Evolutionary conservation across 1,139 yeast genomes (phyloP).

Genomic region (Suhomyces ambrosiae): DNA sequence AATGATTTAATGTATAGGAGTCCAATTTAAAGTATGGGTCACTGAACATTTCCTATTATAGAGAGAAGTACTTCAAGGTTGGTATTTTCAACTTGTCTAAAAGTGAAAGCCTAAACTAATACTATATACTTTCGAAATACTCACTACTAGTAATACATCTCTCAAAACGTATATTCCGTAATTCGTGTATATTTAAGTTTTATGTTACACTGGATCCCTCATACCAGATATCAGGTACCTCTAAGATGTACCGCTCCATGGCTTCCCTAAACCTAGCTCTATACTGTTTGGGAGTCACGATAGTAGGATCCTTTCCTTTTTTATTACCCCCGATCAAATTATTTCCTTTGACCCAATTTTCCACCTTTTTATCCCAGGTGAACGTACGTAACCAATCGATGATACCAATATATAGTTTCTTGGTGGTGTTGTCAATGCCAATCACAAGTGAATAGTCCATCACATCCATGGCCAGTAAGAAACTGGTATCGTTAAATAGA

Average conservation of each 20-base stretch:
- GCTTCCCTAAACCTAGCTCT: slow-evolving; percentile 94
- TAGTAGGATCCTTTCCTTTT: slow-evolving; percentile 93
- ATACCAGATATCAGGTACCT: slow-evolving; percentile 92
- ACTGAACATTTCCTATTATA: too few species aligned
- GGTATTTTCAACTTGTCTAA: too few species aligned
- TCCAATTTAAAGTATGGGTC: too few species aligned
- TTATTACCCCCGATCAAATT: slow-evolving; percentile 79
- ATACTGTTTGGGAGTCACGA: slow-evolving; percentile 94
- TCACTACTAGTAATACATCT: too few species aligned
- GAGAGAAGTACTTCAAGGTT: too few species aligned
- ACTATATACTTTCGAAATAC: too few species aligned
- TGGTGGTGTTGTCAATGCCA: slow-evolving; percentile 76
- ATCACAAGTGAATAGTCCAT: slow-evolving; percentile 97
- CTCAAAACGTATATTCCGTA: too few species aligned
- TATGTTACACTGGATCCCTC: slow-evolving; percentile 30
- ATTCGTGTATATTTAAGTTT: too few species aligned
- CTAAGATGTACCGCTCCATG: slow-evolving; percentile 91
- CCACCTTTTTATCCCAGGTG: slow-evolving; percentile 98
- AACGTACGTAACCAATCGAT: slow-evolving; percentile 94
- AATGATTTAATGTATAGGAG: too few species aligned
- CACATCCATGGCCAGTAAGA: slow-evolving; percentile 94
- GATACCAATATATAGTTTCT: slow-evolving; percentile 82
- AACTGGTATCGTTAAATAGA: slow-evolving; percentile 90
- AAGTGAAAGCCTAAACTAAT: too few species aligned
- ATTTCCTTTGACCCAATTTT: slow-evolving; percentile 95